phyloP scores from a whole-genome alignment of 225 moss, liverwort and hornwort species.

The Ulota crispa region DNA sequence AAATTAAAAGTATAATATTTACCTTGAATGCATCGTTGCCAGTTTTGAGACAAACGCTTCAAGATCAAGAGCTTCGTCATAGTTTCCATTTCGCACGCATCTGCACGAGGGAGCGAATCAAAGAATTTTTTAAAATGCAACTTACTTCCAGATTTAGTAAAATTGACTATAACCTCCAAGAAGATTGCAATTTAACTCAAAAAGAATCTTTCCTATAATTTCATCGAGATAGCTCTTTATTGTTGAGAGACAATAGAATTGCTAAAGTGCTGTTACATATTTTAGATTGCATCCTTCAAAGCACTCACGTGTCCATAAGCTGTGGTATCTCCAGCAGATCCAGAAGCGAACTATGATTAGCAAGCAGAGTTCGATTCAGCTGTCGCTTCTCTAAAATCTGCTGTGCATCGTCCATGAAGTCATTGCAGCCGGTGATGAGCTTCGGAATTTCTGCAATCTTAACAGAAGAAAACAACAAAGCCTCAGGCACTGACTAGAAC shows the following conservation, averaged over 20 bases:
- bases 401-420: constrained; percentile 91
- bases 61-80: constrained; percentile 98
- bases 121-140: background rate
- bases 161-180: background rate
- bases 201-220: background rate
- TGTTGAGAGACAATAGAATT: background rate
- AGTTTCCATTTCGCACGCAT: constrained; percentile 98
- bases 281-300: constrained; percentile 10
- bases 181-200: background rate
- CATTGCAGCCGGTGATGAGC: constrained; percentile 88
- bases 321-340: constrained; percentile 99
- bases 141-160: background rate
- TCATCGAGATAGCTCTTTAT: background rate
- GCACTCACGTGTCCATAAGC: constrained; percentile 92
- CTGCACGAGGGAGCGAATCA: constrained; percentile 42
- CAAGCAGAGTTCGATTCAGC: constrained; percentile 84
- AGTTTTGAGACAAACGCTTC: constrained; percentile 96
- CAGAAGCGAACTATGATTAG: constrained; percentile 86
- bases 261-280: background rate
- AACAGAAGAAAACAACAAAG: constrained; percentile 16
- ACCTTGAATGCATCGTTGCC: constrained; percentile 93
- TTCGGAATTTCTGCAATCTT: constrained; percentile 93
- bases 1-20: background rate
- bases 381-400: constrained; percentile 86
- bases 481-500: constrained; percentile 22